These are phyloP conservation scores for Fomitopsis schrenkii DNA, from an alignment of 1,284 basidiomycete genomes.

Conservation along the genomic window DNA sequence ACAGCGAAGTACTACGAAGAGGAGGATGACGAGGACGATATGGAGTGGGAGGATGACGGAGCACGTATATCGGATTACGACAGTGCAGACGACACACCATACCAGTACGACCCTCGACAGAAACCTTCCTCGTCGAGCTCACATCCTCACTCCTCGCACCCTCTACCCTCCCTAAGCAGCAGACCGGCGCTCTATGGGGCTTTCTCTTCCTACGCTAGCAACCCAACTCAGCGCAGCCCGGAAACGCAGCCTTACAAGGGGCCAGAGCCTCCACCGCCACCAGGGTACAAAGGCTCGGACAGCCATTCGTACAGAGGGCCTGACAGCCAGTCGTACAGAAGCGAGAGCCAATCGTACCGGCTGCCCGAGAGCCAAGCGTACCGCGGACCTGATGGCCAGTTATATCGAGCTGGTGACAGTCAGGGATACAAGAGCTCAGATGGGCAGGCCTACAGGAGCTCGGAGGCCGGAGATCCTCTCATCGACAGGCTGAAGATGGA, in stretches of 20 bases:
- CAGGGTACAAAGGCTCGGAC: constrained; percentile 2
- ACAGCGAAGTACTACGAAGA: constrained; percentile 20
- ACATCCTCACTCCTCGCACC: constrained; percentile 12
- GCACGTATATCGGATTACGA: constrained; percentile 35
- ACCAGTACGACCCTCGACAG: constrained; percentile 40
- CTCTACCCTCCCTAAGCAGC: constrained; percentile 12
- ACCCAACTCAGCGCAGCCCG: neutral
- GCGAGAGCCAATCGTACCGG: neutral
- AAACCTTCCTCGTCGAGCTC: constrained; percentile 21
- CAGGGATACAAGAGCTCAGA: neutral
- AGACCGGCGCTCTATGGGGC: constrained; percentile 22
- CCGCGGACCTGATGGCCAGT: neutral
- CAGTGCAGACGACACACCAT: constrained; percentile 57
- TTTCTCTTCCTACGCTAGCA: constrained; percentile 19
- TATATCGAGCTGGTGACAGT: neutral
- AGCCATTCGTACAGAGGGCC: neutral
- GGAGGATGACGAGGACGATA: constrained; percentile 27
- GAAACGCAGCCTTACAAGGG: constrained; percentile 3
- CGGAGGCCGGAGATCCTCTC: constrained; percentile 22
- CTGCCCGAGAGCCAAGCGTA: neutral
- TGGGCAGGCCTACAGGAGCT: neutral
- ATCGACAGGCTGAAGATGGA: constrained; percentile 62
- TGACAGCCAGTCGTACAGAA: neutral
- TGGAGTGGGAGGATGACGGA: constrained; percentile 22
- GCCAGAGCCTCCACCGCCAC: neutral